Evolutionary conservation across 768 basidiomycete genomes (phyloP), one percentile per base, ranked within the genome.

Genomic region (Lactarius hengduanensis): DNA sequence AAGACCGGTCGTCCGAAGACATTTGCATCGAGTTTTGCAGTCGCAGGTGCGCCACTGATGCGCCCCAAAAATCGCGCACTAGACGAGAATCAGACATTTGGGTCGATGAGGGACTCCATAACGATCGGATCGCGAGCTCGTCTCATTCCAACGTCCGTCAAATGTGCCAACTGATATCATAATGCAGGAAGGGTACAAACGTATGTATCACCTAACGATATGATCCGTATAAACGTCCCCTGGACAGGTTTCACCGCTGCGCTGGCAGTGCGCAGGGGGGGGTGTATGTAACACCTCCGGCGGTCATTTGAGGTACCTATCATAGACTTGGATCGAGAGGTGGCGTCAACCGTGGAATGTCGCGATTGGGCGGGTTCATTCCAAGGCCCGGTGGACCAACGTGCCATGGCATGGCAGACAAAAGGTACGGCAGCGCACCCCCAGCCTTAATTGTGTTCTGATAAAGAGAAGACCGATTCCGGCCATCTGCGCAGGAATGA

Each of bases 1-100:
- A 40, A 40, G 38, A 40, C 38, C 38, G 13, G 38, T 16, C 15
- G 38, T 16, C 38, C 38, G 15, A 40, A 40, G 38, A 40, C 4
- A 38, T 5, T 15, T 38, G 13, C 13, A 38, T 15, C 36, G 36
- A 11, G 36, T 13, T 38, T 3, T n/a, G 38, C 38, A 40, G 4
- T 40, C 13, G 15, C 38, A 40, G 38, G 47, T 22, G 26, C 64
- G 61, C 61, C 65, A 62, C 65, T 50, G 65, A 66, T 62, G 18
- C 36, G 64, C 53, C 40, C n/a, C 43, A 10, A 20, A 54, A 41
- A 22, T 10, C 9, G 16, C 9, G 16, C 34, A 15, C 43, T 41
- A 38, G 22, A 13, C 59, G 20, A 26, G 26, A 66, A 62, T 32
- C 47, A 50, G 65, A 53, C 30, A 36, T 2, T 47, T 62, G 47